Evolutionary conservation across 371 early-diverging fungal species (phyloP).

Genomic region (Actinomucor elegans): DNA sequence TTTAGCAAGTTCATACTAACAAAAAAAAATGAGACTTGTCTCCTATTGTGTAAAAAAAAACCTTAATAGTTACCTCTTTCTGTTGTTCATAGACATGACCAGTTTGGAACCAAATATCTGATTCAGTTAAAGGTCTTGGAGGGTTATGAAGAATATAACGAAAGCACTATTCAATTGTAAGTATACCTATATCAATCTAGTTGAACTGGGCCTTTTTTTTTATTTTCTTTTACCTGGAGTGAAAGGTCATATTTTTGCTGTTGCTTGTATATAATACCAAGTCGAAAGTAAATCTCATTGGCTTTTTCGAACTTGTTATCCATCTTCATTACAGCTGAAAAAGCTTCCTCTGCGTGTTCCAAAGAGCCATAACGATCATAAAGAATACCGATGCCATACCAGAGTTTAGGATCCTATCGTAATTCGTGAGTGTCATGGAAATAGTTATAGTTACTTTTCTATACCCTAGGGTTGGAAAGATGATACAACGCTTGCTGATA

Average conservation of each 20-base stretch:
- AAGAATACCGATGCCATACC: slow-evolving; percentile 96
- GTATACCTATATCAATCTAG: too few species aligned
- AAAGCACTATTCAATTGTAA: slow-evolving; percentile 64
- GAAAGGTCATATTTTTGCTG: slow-evolving; percentile 84
- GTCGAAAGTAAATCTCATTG: slow-evolving; percentile 92
- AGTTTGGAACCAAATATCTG: slow-evolving; percentile 96
- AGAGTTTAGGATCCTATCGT: slow-evolving; percentile 86
- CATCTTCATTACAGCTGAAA: slow-evolving; percentile 82
- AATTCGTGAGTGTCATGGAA: neutral
- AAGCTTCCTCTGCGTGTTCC: slow-evolving; percentile 95
- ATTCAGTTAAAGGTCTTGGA: slow-evolving; percentile 86
- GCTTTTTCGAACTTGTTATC: slow-evolving; percentile 89
- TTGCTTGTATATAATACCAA: slow-evolving; percentile 95
- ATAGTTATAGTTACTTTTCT: too few species aligned
- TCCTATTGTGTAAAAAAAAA: neutral
- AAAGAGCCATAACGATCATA: slow-evolving; percentile 93
- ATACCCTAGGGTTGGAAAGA: slow-evolving; percentile 86
- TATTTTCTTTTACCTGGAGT: slow-evolving; percentile 62
- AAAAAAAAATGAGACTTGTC: too few species aligned
- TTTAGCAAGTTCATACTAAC: slow-evolving; percentile 70
- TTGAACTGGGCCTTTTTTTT: neutral
- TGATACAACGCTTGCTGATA: slow-evolving; percentile 40
- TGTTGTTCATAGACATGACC: slow-evolving; percentile 92
- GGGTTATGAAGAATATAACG: slow-evolving; percentile 82
- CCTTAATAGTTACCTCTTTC: slow-evolving; percentile 63